Evolutionary conservation across 371 early-diverging fungal species (phyloP).

Genomic region (Mycotypha africana): DNA sequence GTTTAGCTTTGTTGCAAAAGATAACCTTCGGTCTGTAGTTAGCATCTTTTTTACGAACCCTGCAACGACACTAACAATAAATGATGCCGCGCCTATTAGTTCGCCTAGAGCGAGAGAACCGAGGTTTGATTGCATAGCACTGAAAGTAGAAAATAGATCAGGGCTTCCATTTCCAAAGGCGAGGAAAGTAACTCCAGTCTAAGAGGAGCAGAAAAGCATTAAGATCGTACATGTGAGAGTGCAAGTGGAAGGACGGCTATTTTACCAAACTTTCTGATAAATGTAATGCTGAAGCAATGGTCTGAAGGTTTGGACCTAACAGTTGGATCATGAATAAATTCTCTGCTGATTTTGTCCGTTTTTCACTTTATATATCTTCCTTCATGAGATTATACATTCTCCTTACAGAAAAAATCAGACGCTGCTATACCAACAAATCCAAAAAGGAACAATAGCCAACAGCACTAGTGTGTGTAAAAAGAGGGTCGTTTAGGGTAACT

Average conservation of each 20-base stretch:
- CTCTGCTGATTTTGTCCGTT: too few relatives aligned
- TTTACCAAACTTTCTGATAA: constrained; percentile 63
- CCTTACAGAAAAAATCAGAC: constrained; percentile 66
- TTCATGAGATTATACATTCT: neutral
- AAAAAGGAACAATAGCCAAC: constrained; percentile 58
- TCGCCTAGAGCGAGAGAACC: constrained; percentile 80
- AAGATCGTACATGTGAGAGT: neutral
- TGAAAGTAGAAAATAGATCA: constrained; percentile 76
- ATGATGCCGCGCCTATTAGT: constrained; percentile 74
- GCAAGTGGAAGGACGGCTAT: neutral
- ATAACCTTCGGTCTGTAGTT: neutral
- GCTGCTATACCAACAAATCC: constrained; percentile 68
- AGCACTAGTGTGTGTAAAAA: constrained; percentile 37
- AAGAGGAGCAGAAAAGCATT: neutral
- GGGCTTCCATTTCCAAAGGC: constrained; percentile 88
- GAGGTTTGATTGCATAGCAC: constrained; percentile 67
- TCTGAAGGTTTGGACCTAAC: constrained; percentile 58
- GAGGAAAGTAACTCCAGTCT: constrained; percentile 83
- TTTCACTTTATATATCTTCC: too few relatives aligned
- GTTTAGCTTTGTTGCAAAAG: too few relatives aligned
- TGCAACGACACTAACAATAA: constrained; percentile 70
- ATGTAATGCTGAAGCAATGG: constrained; percentile 56
- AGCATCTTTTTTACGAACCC: constrained; percentile 23
- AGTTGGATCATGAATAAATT: too few relatives aligned
- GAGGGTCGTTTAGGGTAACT: too few relatives aligned